Percentiles rank a stretch among this genome's conserved stretches.
These are phyloP conservation scores for Lactarius hengduanensis DNA, from an alignment of 768 basidiomycete genomes.

Conservation along the genomic window DNA sequence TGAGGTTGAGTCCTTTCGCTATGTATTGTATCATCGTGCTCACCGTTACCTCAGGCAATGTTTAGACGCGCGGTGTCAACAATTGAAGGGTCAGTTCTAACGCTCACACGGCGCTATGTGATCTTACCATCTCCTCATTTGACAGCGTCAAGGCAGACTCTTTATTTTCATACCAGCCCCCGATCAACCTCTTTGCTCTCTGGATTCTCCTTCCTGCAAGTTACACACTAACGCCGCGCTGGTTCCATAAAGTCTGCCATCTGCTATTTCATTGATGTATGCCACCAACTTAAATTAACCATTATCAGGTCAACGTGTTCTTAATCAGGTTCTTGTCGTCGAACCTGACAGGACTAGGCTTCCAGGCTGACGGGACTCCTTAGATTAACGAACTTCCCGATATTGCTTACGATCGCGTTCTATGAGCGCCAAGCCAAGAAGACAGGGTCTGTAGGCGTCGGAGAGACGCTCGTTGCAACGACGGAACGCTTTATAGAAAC, in stretches of 20 bases:
- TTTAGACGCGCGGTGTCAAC: constrained; percentile 92
- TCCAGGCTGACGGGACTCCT: constrained; percentile 7
- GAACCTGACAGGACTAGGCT: constrained; percentile 1
- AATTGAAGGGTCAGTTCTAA: constrained; percentile 72
- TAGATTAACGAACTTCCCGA: constrained; percentile 81
- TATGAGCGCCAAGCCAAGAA: constrained; percentile 85
- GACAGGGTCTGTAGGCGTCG: constrained; percentile 61
- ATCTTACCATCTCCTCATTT: constrained; percentile 6
- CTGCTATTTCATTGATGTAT: constrained; percentile 17
- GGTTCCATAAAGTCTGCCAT: constrained; percentile 88
- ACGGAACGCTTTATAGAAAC: constrained; percentile 71
- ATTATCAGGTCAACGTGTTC: constrained; percentile 74
- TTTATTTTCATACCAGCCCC: constrained; percentile 92
- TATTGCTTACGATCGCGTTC: constrained; percentile 73
- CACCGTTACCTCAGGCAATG: constrained; percentile 63
- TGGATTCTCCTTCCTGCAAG: constrained; percentile 84
- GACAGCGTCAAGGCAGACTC: constrained; percentile 85
- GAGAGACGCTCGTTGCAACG: constrained; percentile 66
- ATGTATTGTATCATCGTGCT: constrained; percentile 10
- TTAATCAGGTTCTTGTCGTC: constrained; percentile 62
- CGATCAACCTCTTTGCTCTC: constrained; percentile 85
- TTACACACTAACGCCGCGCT: constrained; percentile 85
- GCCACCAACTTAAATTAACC: constrained; percentile 21
- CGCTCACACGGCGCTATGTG: not conserved
- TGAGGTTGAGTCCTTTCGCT: constrained; percentile 51